phyloP scores from a whole-genome alignment of 495 filamentous ascomycete genomes.

The Tuber indicum region DNA sequence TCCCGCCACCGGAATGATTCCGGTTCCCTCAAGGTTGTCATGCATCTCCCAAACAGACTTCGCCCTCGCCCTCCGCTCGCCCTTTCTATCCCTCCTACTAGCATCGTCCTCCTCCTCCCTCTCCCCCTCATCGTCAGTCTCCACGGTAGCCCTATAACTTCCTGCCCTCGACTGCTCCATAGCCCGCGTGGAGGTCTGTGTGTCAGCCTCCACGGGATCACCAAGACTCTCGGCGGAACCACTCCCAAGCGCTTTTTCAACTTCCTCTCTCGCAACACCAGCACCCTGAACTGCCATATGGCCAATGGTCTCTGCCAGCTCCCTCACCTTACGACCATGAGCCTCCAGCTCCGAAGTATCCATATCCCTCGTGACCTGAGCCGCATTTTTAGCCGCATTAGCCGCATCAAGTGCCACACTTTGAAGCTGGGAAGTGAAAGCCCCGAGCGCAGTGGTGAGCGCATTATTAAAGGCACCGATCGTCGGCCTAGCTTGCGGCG shows the following conservation, averaged over 20 bases:
- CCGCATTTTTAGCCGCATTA: slow-evolving; percentile 43
- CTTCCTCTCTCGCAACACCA: slow-evolving; percentile 27
- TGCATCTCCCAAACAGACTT: slow-evolving; percentile 24
- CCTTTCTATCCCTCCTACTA: background rate
- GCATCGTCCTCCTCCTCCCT: background rate
- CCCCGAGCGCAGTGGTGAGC: slow-evolving; percentile 45
- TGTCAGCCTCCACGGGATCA: slow-evolving; percentile 13
- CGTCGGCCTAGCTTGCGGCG: slow-evolving; percentile 38
- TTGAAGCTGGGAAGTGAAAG: slow-evolving; percentile 47
- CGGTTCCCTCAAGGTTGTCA: background rate
- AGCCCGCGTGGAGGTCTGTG: slow-evolving; percentile 2
- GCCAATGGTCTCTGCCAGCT: slow-evolving; percentile 48
- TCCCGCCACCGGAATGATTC: background rate
- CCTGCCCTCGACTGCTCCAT: slow-evolving; percentile 1
- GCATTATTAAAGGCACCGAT: slow-evolving; percentile 46
- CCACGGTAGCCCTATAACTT: slow-evolving; percentile 5
- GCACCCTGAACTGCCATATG: slow-evolving; percentile 43
- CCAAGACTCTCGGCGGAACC: slow-evolving; percentile 11
- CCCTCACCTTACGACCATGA: slow-evolving; percentile 45
- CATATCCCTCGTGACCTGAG: slow-evolving; percentile 43
- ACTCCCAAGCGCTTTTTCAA: slow-evolving; percentile 24
- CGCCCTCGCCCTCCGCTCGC: slow-evolving; percentile 3
- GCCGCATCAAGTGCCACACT: slow-evolving; percentile 47
- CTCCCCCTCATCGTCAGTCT: slow-evolving; percentile 2
- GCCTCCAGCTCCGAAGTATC: slow-evolving; percentile 46